Evolutionary conservation across 106 monocot genomes (phyloP), one percentile per base, ranked within the genome.

Genomic region (Dactylorhiza incarnata): DNA sequence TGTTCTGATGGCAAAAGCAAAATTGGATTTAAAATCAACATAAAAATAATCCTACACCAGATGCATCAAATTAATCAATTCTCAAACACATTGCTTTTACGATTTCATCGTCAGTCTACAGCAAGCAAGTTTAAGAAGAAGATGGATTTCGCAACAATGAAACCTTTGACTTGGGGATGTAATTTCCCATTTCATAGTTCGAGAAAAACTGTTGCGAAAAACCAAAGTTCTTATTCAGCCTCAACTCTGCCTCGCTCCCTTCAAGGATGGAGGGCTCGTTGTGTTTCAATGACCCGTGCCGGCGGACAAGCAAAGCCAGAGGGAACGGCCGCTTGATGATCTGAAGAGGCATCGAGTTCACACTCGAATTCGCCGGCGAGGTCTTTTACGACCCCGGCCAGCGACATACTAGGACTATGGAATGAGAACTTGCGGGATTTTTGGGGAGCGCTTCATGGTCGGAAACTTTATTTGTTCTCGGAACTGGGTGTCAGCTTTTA

Each of bases 191-290:
- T 59, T 95, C 94, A 58, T 89, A 95, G 58, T 82, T 95, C 4
- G 82, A 66, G 45, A 75, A 84, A 75, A 91, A 91, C 48, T 89
- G 83, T 77, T 85, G 89, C 9, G 94, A 83, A 79, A 91, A 95
- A 6, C 94, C 94, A 49, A 95, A 95, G 75, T 74, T 89, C 85
- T 95, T 95, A 52, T 95, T 87, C 73, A 95, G 43, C 7, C 88
- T 82, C 43, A 80, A 52, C 17, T 85, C 83, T 7, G 72, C 77
- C 49, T 84, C 81, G 29, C 81, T 56, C n/a, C 85, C 85, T 77
- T 94, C 91, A 1, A 89, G 89, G 43, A 89, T 89, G 0, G 94
- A 76, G 15, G 84, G 82, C 77, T 84, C 91, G 49, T 89, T 91
- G 4, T 83, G 87, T 82, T 95, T 95, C 67, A 85, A 82, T 0